Evolutionary conservation across 306 rosid species (phyloP).

Genomic region (Calophaca sinica): DNA sequence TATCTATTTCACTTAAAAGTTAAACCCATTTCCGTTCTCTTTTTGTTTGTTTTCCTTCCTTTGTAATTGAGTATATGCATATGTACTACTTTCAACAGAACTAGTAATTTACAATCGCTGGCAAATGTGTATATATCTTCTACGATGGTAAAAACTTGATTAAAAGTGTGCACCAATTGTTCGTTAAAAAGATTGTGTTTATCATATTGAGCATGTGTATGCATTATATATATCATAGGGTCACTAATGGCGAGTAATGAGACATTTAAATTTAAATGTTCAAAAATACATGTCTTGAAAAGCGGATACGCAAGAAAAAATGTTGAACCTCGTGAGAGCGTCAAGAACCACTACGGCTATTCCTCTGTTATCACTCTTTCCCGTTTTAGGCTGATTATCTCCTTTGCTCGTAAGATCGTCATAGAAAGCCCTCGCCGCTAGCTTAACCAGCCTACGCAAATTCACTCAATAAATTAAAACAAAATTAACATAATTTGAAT

Average conservation of each 20-base stretch:
- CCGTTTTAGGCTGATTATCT: slow-evolving; percentile 90
- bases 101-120: neutral
- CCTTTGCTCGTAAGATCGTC: slow-evolving; percentile 87
- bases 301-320: slow-evolving; percentile 2
- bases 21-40: neutral
- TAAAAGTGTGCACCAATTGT: neutral
- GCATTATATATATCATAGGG: too few relatives aligned
- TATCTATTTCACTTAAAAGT: slow-evolving; percentile 11
- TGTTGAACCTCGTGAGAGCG: slow-evolving; percentile 82
- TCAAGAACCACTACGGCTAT: slow-evolving; percentile 99
- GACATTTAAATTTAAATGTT: neutral
- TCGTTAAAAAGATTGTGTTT: neutral
- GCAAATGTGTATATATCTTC: neutral
- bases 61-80: too few relatives aligned
- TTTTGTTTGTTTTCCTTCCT: slow-evolving; percentile 28
- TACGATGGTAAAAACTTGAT: neutral
- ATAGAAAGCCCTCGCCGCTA: slow-evolving; percentile 91
- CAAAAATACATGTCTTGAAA: slow-evolving; percentile 2
- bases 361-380: slow-evolving; percentile 91
- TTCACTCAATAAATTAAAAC: neutral
- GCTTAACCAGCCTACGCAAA: slow-evolving; percentile 76
- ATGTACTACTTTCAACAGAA: neutral
- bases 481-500: neutral
- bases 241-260: too few relatives aligned
- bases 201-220: too few relatives aligned